Base-by-base conservation (phyloP, 805 yeast genomes). In the Hemisphaericaspora nanyangensis region DNA sequence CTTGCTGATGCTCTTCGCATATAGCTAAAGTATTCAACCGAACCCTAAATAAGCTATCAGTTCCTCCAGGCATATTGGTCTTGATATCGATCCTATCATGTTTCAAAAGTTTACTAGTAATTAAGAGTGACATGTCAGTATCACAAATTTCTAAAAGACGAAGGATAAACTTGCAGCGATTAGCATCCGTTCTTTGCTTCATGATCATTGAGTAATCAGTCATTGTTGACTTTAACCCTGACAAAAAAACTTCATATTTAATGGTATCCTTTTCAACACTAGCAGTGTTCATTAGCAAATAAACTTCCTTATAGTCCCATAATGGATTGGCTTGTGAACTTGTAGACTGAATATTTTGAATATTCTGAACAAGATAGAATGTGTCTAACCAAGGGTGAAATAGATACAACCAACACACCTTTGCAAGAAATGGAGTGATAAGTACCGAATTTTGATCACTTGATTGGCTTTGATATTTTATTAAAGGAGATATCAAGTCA, bases 341-440 rank as follows among this genome's bases (percentile, higher is more conserved):
- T 3, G 11, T 22, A 8, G 26, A 5, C 8, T 22, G 8, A 22
- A 22, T 22, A 5, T 22, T 22, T 22, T 8, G 3, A 8, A 22
- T 8, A 22, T 22, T 22, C 11, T 22, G 12, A 22, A 22, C 3
- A 8, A 22, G 26, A 22, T 19, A 5, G 24, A 7, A 18, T 22
- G 17, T 6, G 15, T 33, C 35, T 26, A 33, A 33, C 8, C 20
- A 12, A 4, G 35, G 29, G 24, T 33, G 35, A 12, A 33, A 33
- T 6, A 33, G n/a, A 18, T 33, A 33, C 7, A 15, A 15, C 35
- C 35, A 33, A 17, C 28, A 20, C 6, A 22, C 7, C 13, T 24
- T 20, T 5, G 29, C 28, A 17, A 33, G n/a, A 15, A 33, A 20
- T 15, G 29, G 27, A 11, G 24, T 33, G 18, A 24, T 16, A n/a